These are phyloP conservation scores for Phytopythium litorale DNA, from an alignment of 352 stramenopile species.

Conservation along the genomic window DNA sequence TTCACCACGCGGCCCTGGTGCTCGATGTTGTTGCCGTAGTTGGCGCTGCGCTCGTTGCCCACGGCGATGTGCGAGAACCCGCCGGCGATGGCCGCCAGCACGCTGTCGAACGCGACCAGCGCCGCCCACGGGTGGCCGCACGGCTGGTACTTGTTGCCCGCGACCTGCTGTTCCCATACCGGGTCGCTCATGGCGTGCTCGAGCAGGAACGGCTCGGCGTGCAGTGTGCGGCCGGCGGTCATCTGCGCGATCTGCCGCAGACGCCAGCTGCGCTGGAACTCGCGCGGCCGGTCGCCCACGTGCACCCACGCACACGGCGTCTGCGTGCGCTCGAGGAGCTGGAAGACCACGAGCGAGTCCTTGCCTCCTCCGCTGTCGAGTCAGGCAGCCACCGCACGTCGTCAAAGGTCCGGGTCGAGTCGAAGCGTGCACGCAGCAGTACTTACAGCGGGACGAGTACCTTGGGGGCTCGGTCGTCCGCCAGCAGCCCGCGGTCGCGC, in stretches of 20 bases:
- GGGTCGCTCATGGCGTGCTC: conserved; percentile 31
- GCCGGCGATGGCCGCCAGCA: conserved; percentile 24
- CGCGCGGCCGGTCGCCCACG: conserved; percentile 27
- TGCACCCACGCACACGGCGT: conserved; percentile 27
- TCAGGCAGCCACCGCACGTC: background rate
- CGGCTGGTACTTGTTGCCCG: conserved; percentile 21
- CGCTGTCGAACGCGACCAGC: conserved; percentile 35
- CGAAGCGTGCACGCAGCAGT: background rate
- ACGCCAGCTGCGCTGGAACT: conserved; percentile 31
- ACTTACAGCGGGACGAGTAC: conserved; percentile 30
- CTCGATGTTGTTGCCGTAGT: conserved; percentile 33
- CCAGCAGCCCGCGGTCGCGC: conserved; percentile 15
- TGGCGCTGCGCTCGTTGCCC: conserved; percentile 37
- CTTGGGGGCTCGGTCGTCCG: conserved; percentile 16
- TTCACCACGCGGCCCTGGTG: conserved; percentile 30
- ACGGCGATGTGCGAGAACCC: conserved; percentile 31
- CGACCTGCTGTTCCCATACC: conserved; percentile 22
- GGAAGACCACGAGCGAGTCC: conserved; percentile 33
- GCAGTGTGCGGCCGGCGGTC: conserved; percentile 16
- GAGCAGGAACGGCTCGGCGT: conserved; percentile 15
- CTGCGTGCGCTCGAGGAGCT: conserved; percentile 20
- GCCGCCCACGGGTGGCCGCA: conserved; percentile 34
- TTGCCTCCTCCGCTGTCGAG: conserved; percentile 27
- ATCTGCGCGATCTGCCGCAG: conserved; percentile 26
- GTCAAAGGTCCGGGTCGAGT: background rate